These are phyloP conservation scores for Halenospora varia DNA, from an alignment of 495 filamentous ascomycete species.

Conservation along the genomic window DNA sequence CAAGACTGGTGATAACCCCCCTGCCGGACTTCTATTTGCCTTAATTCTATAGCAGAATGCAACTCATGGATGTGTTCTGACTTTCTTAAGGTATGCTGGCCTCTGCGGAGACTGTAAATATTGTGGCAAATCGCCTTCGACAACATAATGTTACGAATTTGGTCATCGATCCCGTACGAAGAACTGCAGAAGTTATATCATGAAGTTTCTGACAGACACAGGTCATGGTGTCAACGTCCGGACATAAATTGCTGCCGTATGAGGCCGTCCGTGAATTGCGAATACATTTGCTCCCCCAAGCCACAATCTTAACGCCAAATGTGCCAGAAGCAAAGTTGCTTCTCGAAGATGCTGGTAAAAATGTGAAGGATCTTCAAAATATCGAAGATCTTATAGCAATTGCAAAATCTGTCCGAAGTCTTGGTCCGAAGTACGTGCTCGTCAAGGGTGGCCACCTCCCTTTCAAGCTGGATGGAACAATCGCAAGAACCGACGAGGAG, in stretches of 20 bases:
- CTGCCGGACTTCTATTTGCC: neutral
- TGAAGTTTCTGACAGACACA: slow-evolving; percentile 29
- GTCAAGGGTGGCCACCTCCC: slow-evolving; percentile 94
- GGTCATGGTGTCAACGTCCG: slow-evolving; percentile 93
- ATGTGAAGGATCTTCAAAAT: slow-evolving; percentile 43
- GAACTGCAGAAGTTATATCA: neutral
- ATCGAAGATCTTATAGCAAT: slow-evolving; percentile 60
- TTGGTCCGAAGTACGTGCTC: slow-evolving; percentile 77
- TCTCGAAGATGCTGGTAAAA: slow-evolving; percentile 53
- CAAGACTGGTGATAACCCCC: slow-evolving; percentile 66
- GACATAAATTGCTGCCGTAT: slow-evolving; percentile 68
- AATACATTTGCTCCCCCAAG: slow-evolving; percentile 63
- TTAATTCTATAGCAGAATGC: neutral
- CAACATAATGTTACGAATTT: slow-evolving; percentile 55
- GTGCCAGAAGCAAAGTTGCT: slow-evolving; percentile 82
- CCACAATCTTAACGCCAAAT: slow-evolving; percentile 86
- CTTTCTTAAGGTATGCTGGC: slow-evolving; percentile 75
- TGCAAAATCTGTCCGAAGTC: slow-evolving; percentile 57
- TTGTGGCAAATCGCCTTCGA: slow-evolving; percentile 64
- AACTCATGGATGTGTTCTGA: neutral
- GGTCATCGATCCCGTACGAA: slow-evolving; percentile 78
- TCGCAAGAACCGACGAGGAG: slow-evolving; percentile 51
- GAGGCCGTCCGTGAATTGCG: slow-evolving; percentile 63
- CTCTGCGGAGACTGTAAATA: slow-evolving; percentile 68
- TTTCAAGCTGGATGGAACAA: slow-evolving; percentile 55